Evolutionary conservation across 106 monocot species (phyloP), one percentile per base, ranked within the genome.

Genomic region (Chionographis japonica): DNA sequence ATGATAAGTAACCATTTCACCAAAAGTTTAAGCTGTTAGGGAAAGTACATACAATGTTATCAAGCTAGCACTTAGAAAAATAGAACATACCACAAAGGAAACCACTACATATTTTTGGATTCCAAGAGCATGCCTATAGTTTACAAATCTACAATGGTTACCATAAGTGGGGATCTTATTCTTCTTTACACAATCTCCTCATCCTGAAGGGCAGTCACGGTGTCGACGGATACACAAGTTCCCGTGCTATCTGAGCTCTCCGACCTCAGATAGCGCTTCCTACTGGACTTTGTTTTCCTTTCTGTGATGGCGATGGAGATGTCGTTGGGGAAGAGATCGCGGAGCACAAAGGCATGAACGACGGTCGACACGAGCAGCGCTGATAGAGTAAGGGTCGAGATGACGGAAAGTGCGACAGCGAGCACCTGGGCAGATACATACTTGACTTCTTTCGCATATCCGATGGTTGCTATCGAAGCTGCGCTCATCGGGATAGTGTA

Each of bases 271-370:
- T 71, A 60, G n/a, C 67, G 54, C 60, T 73, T 68, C 82, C 77
- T 89, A 14, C 76, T 68, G 49, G 65, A 74, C 50, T 79, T 85
- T 5, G 75, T 67, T 42, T 50, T 81, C 59, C 72, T 81, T 50
- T 70, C 58, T 2, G 81, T 80, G 42, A 93, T 93, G 37, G 93
- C 93, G 37, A 93, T 89, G 68, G 89, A 83, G 40, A 81, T 74
- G 70, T 93, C 89, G 52, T 93, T 93, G 4, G 88, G 93, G 79
- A 93, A 93, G 59, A 89, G 88, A 58, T 86, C 69, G n/a, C 52
- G 75, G 36, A 89, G 74, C 10, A 89, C 72, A 51, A 93, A 89
- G n/a, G 93, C 89, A 54, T 86, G 86, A 58, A 86, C 4, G 11
- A 86, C 67, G 8, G 93, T 93, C 19, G 72, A 52, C 0, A 79